Conservation (phyloP, 176 grass and related monocot genomes). For the Carex kokanica region DNA sequence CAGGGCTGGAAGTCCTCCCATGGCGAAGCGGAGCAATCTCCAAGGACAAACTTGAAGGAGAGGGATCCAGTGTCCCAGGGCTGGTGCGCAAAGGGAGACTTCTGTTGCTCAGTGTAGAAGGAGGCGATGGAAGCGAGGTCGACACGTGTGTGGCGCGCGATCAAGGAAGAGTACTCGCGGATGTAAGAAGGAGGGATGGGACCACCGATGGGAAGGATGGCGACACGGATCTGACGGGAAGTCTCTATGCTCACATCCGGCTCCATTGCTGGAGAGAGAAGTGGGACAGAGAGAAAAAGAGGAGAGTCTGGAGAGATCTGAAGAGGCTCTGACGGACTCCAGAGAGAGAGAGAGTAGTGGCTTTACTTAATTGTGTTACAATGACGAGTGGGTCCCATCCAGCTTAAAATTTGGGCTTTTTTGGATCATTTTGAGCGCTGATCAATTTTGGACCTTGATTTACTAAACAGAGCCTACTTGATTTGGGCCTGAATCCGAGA, state of each 20-base stretch:
- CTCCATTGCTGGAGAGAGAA: conserved; percentile 52
- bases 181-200: conserved; percentile 58
- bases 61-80: conserved; percentile 78
- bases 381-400: background rate
- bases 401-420: background rate
- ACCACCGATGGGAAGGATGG: conserved; percentile 76
- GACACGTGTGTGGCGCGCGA: conserved; percentile 60
- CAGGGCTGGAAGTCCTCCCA: conserved; percentile 99
- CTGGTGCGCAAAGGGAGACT: conserved; percentile 83
- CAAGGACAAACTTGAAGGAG: conserved; percentile 86
- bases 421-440: background rate
- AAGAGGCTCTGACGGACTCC: background rate
- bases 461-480: too few species aligned
- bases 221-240: conserved; percentile 70
- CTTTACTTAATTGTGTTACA: background rate
- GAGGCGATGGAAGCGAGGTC: conserved; percentile 70
- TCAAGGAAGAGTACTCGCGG: conserved; percentile 69
- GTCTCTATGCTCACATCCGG: conserved; percentile 96
- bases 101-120: conserved; percentile 98
- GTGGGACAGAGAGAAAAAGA: background rate
- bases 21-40: conserved; percentile 65
- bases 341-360: background rate
- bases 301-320: background rate
- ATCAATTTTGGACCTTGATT: background rate
- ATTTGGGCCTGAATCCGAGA: too few species aligned